Evolutionary conservation across 2,329 filamentous ascomycete genomes (phyloP), one percentile per base, ranked within the genome.

Genomic region (Phoma herbarum): DNA sequence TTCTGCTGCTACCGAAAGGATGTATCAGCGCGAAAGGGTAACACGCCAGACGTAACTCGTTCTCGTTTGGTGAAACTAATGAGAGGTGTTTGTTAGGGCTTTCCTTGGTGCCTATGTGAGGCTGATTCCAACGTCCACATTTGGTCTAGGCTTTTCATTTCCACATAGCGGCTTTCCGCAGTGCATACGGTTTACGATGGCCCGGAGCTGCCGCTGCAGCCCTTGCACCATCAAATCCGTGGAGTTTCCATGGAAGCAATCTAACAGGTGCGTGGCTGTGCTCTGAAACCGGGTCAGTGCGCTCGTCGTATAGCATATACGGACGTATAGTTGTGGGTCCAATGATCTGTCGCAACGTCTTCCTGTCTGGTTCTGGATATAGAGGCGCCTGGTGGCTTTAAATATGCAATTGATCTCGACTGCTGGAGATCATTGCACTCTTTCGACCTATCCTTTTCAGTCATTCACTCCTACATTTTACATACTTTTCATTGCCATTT

Each of bases 241-340:
- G 16, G 16, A 35, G n/a, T 35, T 35, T 35, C 16, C 31, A 35
- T 14, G 31, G 16, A 16, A 35, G 14, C 31, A 35, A 35, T 35
- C 31, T 35, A 16, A 35, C 31, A 35, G 31, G 7, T 16, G 56
- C 16, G 56, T 48, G 50, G 56, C 56, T 59, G 56, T 53, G 56
- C 31, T 45, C 11, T 39, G 42, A 51, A 35, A 59, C 23, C 29
- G 9, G 47, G 57, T 51, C 57, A 47, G 51, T 54, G 57, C 57
- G 46, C 33, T 22, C 25, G 22, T 20, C 56, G 57, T 59, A 59
- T 59, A 59, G 57, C 33, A 47, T 50, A 51, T 55, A 55, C 57
- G 51, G 25, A 50, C 50, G 57, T 55, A 54, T 59, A 42, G 41
- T 6, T 51, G 42, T 59, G 57, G 51, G 26, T 18, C 20, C 20